Base-by-base conservation (phyloP, 208 protist genomes). In the Tetramitus jugosus region DNA sequence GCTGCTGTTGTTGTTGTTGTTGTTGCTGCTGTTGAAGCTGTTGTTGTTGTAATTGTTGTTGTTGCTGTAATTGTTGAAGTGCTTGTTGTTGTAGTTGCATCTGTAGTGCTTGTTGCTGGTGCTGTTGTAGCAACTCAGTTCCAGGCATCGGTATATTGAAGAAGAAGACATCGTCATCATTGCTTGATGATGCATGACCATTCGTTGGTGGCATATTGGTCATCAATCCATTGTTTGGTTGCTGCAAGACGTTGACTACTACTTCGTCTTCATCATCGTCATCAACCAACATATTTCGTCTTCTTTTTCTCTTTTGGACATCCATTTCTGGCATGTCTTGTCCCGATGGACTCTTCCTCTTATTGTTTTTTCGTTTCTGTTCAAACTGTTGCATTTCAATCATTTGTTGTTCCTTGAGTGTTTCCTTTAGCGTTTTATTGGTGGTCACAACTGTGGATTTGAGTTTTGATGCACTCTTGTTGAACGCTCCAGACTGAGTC, bases 241-340 rank as follows among this genome's bases (percentile, higher is more conserved):
- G 14, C 49, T 56, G 49, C 49, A 26, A 10, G 10, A 26, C 20
- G 10, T 10, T 20, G 20, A 26, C 49, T 20, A 26, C 49, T 10
- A 26, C 49, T 20, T 56, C 49, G 20, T 69, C 35, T n/a, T 69
- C 62, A 37, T 71, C 65, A 33, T 10, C 29, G 10, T 71, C 65
- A 35, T 37, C 26, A 29, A 49, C 65, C 3, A 71, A 14, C 1
- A 1, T 77, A 61, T n/a, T 77, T 77, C n/a, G n/a, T 77, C 17
- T 77, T 77, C 45, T 77, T 77, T 45, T 60, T 33, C 13, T 61
- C 7, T 31, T 61, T 26, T 45, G 10, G 14, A 39, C 40, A 10
- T 26, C 20, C 40, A 20, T 69, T 20, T 45, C 20, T 10, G 37
- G 10, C 40, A 39, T 69, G 14, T 45, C 20, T 69, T 20, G 20